Conservation (phyloP, 495 filamentous ascomycete genomes). For the Aspergillus hancockii region DNA sequence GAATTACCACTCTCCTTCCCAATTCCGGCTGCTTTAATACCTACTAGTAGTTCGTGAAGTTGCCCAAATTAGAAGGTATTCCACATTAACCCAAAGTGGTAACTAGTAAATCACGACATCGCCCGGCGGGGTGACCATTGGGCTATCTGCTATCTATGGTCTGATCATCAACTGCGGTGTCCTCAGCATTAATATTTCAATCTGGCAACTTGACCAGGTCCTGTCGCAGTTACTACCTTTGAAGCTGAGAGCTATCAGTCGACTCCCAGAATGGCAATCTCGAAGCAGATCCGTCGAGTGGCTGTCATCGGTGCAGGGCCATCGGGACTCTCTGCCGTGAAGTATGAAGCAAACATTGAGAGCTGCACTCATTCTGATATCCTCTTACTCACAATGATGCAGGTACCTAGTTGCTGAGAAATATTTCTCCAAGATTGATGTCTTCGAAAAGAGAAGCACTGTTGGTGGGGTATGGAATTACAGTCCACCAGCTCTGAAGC, state of each 20-base stretch:
- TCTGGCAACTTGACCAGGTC: not conserved
- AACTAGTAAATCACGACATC: conserved; percentile 20
- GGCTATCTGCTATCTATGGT: not conserved
- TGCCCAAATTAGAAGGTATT: too few species aligned
- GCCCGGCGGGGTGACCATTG: conserved; percentile 5
- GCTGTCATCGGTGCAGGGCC: conserved; percentile 50
- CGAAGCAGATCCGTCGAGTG: conserved; percentile 35
- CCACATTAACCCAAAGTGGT: too few species aligned
- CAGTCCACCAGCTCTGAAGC: conserved; percentile 32
- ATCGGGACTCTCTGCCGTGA: conserved; percentile 43
- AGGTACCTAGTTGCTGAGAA: conserved; percentile 77
- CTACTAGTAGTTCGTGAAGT: too few species aligned
- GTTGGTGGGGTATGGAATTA: conserved; percentile 86
- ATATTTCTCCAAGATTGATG: conserved; percentile 65
- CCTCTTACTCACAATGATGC: conserved; percentile 5
- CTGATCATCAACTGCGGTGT: not conserved
- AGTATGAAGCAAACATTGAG: conserved; percentile 29
- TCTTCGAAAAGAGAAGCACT: conserved; percentile 77
- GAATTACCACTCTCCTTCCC: not conserved
- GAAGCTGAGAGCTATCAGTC: not conserved
- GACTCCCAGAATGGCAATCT: conserved; percentile 21
- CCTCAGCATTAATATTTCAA: not conserved
- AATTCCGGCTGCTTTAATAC: too few species aligned
- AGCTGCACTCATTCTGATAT: not conserved
- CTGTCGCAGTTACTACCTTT: not conserved